Evolutionary conservation across 2,329 filamentous ascomycete species (phyloP).

Genomic region (Eutypa lata): DNA sequence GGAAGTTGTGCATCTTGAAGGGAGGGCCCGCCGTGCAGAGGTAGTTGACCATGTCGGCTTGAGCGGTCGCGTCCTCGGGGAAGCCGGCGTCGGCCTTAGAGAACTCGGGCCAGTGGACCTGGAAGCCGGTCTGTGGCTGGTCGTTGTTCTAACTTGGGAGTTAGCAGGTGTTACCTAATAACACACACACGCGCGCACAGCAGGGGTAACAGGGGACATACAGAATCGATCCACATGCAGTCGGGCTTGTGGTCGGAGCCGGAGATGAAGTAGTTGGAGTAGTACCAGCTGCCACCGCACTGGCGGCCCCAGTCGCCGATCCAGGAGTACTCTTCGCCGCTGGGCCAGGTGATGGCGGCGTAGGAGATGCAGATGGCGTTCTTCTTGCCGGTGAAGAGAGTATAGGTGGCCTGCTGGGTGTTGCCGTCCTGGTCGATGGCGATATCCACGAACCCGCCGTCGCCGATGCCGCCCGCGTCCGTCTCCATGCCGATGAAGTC

Average conservation of each 20-base stretch:
- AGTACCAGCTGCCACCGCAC: constrained; percentile 23
- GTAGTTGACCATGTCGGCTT: constrained; percentile 12
- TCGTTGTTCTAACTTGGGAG: constrained; percentile 10
- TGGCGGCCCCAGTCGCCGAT: constrained; percentile 22
- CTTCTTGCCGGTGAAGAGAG: constrained; percentile 24
- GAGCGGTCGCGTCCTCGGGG: constrained; percentile 5
- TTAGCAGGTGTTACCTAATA: too few relatives aligned
- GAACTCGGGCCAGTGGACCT: constrained; percentile 29
- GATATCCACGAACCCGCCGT: constrained; percentile 16
- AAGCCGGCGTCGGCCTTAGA: constrained; percentile 3
- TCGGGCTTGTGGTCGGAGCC: constrained; percentile 9
- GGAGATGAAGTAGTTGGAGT: constrained; percentile 17
- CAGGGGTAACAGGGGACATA: too few relatives aligned
- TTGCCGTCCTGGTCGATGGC: constrained; percentile 11
- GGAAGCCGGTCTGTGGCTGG: constrained; percentile 25
- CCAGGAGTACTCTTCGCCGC: constrained; percentile 17
- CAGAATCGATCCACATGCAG: constrained; percentile 23
- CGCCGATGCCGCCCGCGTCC: constrained; percentile 13
- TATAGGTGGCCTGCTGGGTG: constrained; percentile 19
- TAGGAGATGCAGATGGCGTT: constrained; percentile 24
- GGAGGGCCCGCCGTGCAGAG: constrained; percentile 14
- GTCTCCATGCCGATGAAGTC: constrained; percentile 17
- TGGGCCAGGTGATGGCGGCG: constrained; percentile 14
- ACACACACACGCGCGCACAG: too few relatives aligned
- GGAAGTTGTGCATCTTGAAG: constrained; percentile 17